phyloP scores from a whole-genome alignment of 768 basidiomycete genomes.

The Kwoniella mangroviensis region DNA sequence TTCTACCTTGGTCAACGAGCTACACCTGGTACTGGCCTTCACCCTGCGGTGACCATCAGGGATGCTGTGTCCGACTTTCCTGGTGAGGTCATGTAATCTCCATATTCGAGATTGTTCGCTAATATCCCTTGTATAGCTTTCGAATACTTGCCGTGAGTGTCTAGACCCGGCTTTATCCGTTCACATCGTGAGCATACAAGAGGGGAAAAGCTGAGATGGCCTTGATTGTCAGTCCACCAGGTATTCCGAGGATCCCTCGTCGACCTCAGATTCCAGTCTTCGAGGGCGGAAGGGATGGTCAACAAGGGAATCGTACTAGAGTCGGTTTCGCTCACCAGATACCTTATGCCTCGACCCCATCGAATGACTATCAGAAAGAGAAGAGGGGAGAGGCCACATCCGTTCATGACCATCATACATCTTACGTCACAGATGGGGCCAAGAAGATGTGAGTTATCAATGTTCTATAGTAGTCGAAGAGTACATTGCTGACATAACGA shows the following conservation, averaged over 20 bases:
- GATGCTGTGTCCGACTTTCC: slow-evolving; percentile 41
- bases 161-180: too few species aligned
- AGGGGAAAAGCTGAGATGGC: not conserved
- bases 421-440: slow-evolving; percentile 20
- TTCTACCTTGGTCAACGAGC: slow-evolving; percentile 19
- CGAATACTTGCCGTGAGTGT: slow-evolving; percentile 20
- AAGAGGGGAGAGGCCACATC: slow-evolving; percentile 10
- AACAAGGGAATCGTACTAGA: slow-evolving; percentile 8
- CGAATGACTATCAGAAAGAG: slow-evolving; percentile 27
- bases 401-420: slow-evolving; percentile 31
- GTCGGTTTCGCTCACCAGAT: slow-evolving; percentile 22
- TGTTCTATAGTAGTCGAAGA: not conserved
- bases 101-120: not conserved
- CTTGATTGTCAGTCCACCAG: not conserved
- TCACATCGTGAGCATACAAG: too few species aligned
- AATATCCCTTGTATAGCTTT: not conserved
- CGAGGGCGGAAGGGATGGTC: not conserved
- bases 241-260: not conserved
- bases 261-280: slow-evolving; percentile 9
- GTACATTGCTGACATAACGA: not conserved
- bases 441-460: slow-evolving; percentile 26
- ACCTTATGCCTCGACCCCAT: slow-evolving; percentile 13
- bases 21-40: slow-evolving; percentile 33
- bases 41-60: slow-evolving; percentile 31
- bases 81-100: slow-evolving; percentile 17